A percentile compares a stretch with the other conserved stretches of the same genome.
These are phyloP conservation scores for Lachancea kluyveri DNA, from an alignment of 805 yeast genomes.

Conservation along the genomic window DNA sequence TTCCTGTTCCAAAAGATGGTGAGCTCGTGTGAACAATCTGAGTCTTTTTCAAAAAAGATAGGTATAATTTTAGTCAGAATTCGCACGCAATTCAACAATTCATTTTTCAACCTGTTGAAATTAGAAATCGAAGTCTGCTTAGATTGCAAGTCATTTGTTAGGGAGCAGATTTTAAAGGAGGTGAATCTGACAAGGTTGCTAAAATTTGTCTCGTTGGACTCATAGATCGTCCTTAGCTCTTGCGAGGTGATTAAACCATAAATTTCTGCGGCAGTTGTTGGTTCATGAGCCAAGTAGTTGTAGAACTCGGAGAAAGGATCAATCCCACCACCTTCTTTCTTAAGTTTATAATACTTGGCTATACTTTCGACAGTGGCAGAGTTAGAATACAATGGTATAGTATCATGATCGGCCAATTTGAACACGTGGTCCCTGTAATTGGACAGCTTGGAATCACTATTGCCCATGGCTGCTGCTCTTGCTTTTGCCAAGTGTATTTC, in stretches of 20 bases:
- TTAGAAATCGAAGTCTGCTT: conserved; percentile 1
- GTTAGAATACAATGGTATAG: conserved; percentile 12
- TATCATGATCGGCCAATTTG: conserved; percentile 44
- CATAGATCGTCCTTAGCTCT: conserved; percentile 57
- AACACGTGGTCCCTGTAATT: conserved; percentile 54
- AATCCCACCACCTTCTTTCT: conserved; percentile 17
- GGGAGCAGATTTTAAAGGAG: conserved; percentile 29
- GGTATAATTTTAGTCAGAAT: conserved; percentile 63
- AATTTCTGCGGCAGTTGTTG: conserved; percentile 49
- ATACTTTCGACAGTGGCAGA: conserved; percentile 3
- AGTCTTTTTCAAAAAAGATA: conserved; percentile 50
- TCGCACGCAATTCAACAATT: conserved; percentile 56
- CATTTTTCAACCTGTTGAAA: conserved; percentile 18
- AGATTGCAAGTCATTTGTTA: conserved; percentile 16
- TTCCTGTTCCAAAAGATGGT: conserved; percentile 19
- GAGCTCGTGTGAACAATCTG: conserved; percentile 27
- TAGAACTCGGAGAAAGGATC: conserved; percentile 12
- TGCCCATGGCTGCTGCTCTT: too few relatives aligned
- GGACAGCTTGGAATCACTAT: conserved; percentile 60
- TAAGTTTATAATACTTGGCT: conserved; percentile 24
- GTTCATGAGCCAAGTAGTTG: conserved; percentile 7
- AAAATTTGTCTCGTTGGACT: conserved; percentile 52
- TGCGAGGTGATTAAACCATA: conserved; percentile 47
- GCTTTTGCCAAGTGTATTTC: too few relatives aligned
- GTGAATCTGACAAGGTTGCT: conserved; percentile 42